Conservation (phyloP, 176 grass and related monocot species). For the Eleusine coracana region DNA sequence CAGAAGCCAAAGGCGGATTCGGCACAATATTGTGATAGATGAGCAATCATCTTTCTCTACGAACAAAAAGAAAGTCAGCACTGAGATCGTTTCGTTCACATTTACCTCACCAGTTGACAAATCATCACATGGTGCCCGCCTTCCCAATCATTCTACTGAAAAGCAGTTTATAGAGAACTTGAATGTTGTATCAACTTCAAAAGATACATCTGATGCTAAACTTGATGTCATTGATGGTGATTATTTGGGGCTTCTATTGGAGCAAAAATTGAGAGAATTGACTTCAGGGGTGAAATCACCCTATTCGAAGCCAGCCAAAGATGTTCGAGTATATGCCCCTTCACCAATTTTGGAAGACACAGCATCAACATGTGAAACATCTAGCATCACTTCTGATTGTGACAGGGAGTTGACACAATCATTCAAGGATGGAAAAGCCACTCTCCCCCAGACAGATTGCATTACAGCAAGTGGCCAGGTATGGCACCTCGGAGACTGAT, state of each 20-base stretch:
- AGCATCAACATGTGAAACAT: conserved; percentile 51
- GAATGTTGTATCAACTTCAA: conserved; percentile 40
- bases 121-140: conserved; percentile 37
- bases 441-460: not conserved
- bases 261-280: conserved; percentile 85
- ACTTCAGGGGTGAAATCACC: conserved; percentile 60
- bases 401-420: conserved; percentile 55
- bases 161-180: conserved; percentile 34
- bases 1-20: conserved; percentile 58
- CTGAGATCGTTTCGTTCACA: conserved; percentile 94
- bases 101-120: conserved; percentile 91
- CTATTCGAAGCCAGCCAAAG: conserved; percentile 56
- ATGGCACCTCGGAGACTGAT: conserved; percentile 31
- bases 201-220: conserved; percentile 26
- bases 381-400: conserved; percentile 53
- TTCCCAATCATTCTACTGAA: conserved; percentile 42
- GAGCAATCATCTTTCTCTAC: conserved; percentile 54
- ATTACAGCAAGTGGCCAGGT: conserved; percentile 50
- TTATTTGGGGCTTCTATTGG: conserved; percentile 83
- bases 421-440: conserved; percentile 50
- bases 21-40: conserved; percentile 87
- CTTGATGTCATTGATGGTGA: conserved; percentile 67
- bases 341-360: conserved; percentile 46
- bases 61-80: conserved; percentile 60
- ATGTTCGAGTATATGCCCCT: conserved; percentile 22